A percentile compares a stretch with the other conserved stretches of the same genome.
These are phyloP conservation scores for Hypoxylon sp. DNA, from an alignment of 2,329 filamentous ascomycete genomes.

Conservation along the genomic window DNA sequence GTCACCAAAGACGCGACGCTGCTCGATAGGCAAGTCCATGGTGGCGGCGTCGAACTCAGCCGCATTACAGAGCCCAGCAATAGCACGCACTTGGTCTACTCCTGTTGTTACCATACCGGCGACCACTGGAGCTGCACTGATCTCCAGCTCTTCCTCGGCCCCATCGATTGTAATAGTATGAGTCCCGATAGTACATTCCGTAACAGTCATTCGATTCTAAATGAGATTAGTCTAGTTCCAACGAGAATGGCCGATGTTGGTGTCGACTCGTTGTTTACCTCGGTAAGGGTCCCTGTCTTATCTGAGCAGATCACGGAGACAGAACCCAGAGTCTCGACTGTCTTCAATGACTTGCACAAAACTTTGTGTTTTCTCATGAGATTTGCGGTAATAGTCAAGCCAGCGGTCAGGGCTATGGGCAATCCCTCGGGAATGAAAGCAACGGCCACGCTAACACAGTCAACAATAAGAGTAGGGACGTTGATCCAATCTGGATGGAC, in stretches of 20 bases:
- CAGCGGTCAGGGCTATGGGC: slow-evolving; percentile 78
- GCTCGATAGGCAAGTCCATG: slow-evolving; percentile 68
- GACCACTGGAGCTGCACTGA: slow-evolving; percentile 48
- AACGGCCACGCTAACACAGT: slow-evolving; percentile 79
- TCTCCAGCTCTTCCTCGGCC: slow-evolving; percentile 61
- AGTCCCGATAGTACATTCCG: slow-evolving; percentile 74
- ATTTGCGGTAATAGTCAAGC: slow-evolving; percentile 81
- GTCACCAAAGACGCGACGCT: slow-evolving; percentile 79
- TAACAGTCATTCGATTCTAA: slow-evolving; percentile 80
- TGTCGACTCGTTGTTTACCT: slow-evolving; percentile 55
- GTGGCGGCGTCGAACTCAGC: slow-evolving; percentile 81
- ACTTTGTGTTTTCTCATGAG: slow-evolving; percentile 84
- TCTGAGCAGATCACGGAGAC: slow-evolving; percentile 83
- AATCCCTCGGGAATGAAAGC: slow-evolving; percentile 84
- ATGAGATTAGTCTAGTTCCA: slow-evolving; percentile 14
- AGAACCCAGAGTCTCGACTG: slow-evolving; percentile 80
- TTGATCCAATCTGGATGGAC: slow-evolving; percentile 79
- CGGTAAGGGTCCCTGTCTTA: slow-evolving; percentile 80
- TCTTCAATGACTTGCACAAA: slow-evolving; percentile 84
- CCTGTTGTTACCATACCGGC: slow-evolving; percentile 57
- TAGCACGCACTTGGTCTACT: slow-evolving; percentile 71
- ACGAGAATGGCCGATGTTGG: not conserved
- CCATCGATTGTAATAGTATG: slow-evolving; percentile 66
- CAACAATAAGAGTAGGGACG: slow-evolving; percentile 79
- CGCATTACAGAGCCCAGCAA: slow-evolving; percentile 80